These are phyloP conservation scores for Debaryomyces psychrophilus DNA, from an alignment of 1,139 yeast species.

Conservation along the genomic window DNA sequence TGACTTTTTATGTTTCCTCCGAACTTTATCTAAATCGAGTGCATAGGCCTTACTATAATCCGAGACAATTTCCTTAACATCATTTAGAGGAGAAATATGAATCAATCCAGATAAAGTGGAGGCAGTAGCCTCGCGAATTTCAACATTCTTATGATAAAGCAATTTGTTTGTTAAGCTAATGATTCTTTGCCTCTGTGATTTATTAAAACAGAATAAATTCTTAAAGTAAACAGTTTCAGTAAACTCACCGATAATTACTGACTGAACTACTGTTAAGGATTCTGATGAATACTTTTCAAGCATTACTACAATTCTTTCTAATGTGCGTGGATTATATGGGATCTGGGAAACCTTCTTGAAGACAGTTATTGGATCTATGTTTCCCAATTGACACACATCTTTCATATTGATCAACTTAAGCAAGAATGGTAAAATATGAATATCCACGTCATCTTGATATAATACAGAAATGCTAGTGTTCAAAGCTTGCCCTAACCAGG, in stretches of 20 bases:
- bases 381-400: conserved; percentile 80
- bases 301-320: conserved; percentile 52
- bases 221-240: conserved; percentile 76
- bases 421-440: conserved; percentile 69
- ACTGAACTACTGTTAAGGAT: conserved; percentile 65
- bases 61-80: conserved; percentile 42
- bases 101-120: conserved; percentile 78
- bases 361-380: conserved; percentile 56
- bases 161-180: conserved; percentile 56
- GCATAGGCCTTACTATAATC: conserved; percentile 29
- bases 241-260: conserved; percentile 67
- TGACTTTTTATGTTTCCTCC: conserved; percentile 34
- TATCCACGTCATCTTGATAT: conserved; percentile 40
- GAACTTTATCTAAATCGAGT: conserved; percentile 33
- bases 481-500: conserved; percentile 47
- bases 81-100: conserved; percentile 70
- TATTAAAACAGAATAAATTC: conserved; percentile 60
- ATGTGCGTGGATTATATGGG: conserved; percentile 48
- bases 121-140: conserved; percentile 78
- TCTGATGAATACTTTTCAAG: conserved; percentile 49
- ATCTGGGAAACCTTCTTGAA: conserved; percentile 63
- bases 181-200: conserved; percentile 52
- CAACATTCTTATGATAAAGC: conserved; percentile 67
- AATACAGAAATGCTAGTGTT: conserved; percentile 44
- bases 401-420: conserved; percentile 68